Percentiles rank a stretch among this genome's conserved stretches.
Conservation (phyloP, 306 rosid species). For the Morella rubra region DNA sequence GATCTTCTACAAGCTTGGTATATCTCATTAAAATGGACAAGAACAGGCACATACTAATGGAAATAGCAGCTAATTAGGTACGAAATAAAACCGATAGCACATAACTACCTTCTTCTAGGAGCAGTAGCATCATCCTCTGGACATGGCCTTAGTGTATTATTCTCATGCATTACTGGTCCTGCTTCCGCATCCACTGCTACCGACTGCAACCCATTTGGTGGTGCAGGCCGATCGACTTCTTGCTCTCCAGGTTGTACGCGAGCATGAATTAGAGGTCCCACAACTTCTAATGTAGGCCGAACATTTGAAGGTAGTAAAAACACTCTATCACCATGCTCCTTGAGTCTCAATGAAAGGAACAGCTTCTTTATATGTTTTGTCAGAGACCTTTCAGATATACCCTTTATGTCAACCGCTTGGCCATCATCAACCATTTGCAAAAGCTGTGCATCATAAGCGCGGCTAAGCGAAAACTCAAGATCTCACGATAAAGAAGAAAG, state of each 20-base stretch:
- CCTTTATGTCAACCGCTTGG: constrained; percentile 92
- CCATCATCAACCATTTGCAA: constrained; percentile 90
- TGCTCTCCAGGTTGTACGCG: constrained; percentile 32
- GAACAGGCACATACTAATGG: neutral
- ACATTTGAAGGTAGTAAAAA: constrained; percentile 65
- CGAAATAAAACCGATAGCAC: neutral
- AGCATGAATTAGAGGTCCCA: constrained; percentile 58
- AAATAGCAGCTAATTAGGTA: neutral
- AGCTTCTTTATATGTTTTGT: constrained; percentile 68
- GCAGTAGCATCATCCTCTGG: constrained; percentile 51
- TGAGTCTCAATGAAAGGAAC: constrained; percentile 62
- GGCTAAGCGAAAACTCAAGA: too few species aligned
- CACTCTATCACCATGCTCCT: constrained; percentile 30
- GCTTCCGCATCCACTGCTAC: constrained; percentile 32
- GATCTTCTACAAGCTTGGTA: neutral
- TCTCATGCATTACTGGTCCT: constrained; percentile 37
- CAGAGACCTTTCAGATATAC: constrained; percentile 66
- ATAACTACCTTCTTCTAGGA: constrained; percentile 53
- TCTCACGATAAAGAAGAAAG: too few species aligned
- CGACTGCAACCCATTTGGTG: constrained; percentile 37
- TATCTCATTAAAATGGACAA: constrained; percentile 4
- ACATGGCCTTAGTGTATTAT: constrained; percentile 17
- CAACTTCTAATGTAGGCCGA: constrained; percentile 66
- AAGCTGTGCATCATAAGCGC: constrained; percentile 45
- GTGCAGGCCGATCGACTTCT: constrained; percentile 26